Conservation (phyloP, 257 asterid genomes). For the Cruciata laevipes region DNA sequence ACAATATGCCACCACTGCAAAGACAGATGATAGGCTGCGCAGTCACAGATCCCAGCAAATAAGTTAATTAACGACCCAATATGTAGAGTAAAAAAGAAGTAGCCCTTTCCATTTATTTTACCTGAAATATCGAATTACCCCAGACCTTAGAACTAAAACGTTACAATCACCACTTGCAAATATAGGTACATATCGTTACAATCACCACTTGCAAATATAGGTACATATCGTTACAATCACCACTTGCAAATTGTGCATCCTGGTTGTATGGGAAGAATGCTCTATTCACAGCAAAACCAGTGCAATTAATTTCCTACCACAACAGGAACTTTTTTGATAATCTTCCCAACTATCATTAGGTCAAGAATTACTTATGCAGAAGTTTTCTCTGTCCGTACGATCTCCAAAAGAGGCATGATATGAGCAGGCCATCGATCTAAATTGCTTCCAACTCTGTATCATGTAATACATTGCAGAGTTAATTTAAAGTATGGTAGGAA, state of each 20-base stretch:
- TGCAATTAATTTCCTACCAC: conserved; percentile 95
- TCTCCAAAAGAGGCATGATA: conserved; percentile 93
- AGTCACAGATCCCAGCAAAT: conserved; percentile 12
- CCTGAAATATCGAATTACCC: conserved; percentile 44
- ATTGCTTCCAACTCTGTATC: background rate
- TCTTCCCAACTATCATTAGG: conserved; percentile 82
- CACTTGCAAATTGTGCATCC: conserved; percentile 69
- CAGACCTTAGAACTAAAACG: conserved; percentile 12
- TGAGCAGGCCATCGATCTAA: conserved; percentile 56
- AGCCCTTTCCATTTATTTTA: conserved; percentile 89
- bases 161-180: conserved; percentile 2
- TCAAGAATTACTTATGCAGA: conserved; percentile 91
- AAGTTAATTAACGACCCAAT: background rate
- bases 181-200: no score
- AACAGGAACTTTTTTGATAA: conserved; percentile 89
- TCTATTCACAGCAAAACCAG: conserved; percentile 97
- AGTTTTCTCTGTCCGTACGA: conserved; percentile 79
- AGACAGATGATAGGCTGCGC: conserved; percentile 56
- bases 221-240: conserved; percentile 19
- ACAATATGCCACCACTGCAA: conserved; percentile 86
- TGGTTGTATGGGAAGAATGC: conserved; percentile 86
- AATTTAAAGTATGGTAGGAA: conserved; percentile 1
- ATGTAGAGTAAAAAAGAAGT: conserved; percentile 23
- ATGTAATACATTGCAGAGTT: background rate
- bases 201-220: background rate